Base-by-base conservation (phyloP, 129 eudicot genomes). In the Flaveria robusta region DNA sequence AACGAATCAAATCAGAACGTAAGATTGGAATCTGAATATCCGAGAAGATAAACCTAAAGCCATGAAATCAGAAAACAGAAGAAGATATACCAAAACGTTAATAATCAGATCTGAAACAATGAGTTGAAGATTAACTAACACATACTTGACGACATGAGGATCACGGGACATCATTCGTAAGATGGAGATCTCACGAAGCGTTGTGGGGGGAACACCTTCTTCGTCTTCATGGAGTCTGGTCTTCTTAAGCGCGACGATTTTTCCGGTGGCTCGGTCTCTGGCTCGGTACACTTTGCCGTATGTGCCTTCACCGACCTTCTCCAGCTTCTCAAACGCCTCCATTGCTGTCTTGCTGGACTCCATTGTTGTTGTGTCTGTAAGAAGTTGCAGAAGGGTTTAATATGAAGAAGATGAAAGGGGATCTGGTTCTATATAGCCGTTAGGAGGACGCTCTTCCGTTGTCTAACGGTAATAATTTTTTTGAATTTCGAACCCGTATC, bases 261-360 rank as follows among this genome's bases (percentile, higher is more conserved):
- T 84, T 0, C 98, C 98, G 19, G 90, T 89, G 15, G 93, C 83
- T 42, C 79, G 87, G 72, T 92, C 98, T 71, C 93, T 79, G 6
- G 98, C 98, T 81, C 90, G 67, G 79, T 92, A 92, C 9, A 92
- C 98, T 68, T 92, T 92, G 2, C 98, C 98, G 67, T 92, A 92
- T 0, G 96, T 90, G 29, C 98, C 98, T 67, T 92, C 98, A 13
- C 98, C 98, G 12, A 92, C 96, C 15, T 64, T 64, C 69, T 64
- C 69, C n/a, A 92, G 94, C 15, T 37, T 66, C 49, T 66, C 70
- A 1, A 66, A 66, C 8, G 50, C 70, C 70, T 66, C 70, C 70
- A 39, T 39, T 37, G 49, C 49, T 8, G 70, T 66, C 9, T 37
- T 66, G 8, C 27, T 34, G 15, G 70, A 66, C 68, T 63, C 22